Evolutionary conservation across 768 basidiomycete species (phyloP).

Genomic region (Punctularia strigosozonata): DNA sequence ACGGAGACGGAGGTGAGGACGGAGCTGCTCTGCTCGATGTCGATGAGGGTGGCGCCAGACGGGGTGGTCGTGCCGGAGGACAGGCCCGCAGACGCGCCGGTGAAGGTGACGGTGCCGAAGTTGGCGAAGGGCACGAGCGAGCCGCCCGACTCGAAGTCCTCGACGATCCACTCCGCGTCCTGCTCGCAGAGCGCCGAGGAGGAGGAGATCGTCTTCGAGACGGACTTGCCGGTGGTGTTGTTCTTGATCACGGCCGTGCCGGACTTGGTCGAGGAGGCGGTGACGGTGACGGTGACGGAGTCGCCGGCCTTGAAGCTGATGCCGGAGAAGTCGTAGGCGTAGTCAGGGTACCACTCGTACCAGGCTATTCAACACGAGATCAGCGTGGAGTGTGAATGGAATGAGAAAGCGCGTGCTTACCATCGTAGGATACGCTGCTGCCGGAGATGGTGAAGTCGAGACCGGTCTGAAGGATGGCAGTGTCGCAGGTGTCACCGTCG

Average conservation of each 20-base stretch:
- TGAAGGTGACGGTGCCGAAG: constrained; percentile 26
- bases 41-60: constrained; percentile 21
- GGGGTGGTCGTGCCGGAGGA: constrained; percentile 15
- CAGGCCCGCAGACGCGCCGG: constrained; percentile 17
- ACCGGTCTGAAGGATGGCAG: constrained; percentile 24
- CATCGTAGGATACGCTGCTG: constrained; percentile 16
- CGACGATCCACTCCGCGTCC: constrained; percentile 28
- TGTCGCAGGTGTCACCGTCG: constrained; percentile 23
- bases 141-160: constrained; percentile 17
- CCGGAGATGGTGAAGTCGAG: constrained; percentile 19
- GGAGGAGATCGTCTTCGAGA: constrained; percentile 19
- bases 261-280: constrained; percentile 13
- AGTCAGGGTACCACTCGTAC: constrained; percentile 24
- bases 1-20: constrained; percentile 19
- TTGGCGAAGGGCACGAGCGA: constrained; percentile 24
- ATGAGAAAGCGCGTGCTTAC: constrained; percentile 8
- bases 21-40: constrained; percentile 21
- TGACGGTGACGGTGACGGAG: constrained; percentile 18
- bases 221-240: constrained; percentile 15
- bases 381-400: no score
- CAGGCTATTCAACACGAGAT: constrained; percentile 9
- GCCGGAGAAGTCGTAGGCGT: constrained; percentile 21
- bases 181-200: constrained; percentile 18
- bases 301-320: constrained; percentile 18
- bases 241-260: constrained; percentile 18